These are phyloP conservation scores for Trichoderma koningii DNA, from an alignment of 2,329 filamentous ascomycete species.

Conservation along the genomic window DNA sequence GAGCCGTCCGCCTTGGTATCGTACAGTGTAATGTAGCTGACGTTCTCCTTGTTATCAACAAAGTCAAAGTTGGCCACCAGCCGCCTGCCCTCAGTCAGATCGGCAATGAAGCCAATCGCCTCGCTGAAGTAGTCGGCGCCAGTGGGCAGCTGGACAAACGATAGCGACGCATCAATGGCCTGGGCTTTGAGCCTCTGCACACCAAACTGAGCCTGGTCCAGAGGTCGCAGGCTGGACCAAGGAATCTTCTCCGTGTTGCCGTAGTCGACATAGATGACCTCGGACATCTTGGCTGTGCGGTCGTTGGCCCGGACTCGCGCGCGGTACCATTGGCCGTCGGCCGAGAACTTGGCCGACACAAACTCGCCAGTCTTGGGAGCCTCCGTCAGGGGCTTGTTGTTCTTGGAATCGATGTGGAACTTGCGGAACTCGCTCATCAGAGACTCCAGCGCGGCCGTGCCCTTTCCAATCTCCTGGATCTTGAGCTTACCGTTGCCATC, in stretches of 20 bases:
- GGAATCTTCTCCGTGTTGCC: constrained; percentile 89
- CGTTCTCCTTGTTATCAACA: constrained; percentile 74
- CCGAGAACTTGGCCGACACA: constrained; percentile 87
- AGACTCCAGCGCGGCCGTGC: constrained; percentile 80
- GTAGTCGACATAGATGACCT: constrained; percentile 94
- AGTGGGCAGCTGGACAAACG: constrained; percentile 84
- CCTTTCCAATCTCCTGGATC: constrained; percentile 85
- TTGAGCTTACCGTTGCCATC: constrained; percentile 82
- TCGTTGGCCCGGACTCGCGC: constrained; percentile 90
- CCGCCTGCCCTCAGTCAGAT: constrained; percentile 72
- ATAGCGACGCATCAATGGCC: constrained; percentile 82
- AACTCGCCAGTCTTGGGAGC: constrained; percentile 89
- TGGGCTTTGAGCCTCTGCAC: constrained; percentile 81
- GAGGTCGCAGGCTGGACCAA: constrained; percentile 80
- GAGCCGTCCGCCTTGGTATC: constrained; percentile 67
- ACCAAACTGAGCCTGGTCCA: constrained; percentile 77
- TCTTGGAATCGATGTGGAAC: constrained; percentile 84
- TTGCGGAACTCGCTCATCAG: constrained; percentile 89
- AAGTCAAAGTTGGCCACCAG: constrained; percentile 91
- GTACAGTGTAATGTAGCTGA: constrained; percentile 84
- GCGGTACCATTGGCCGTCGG: constrained; percentile 92
- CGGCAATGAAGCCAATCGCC: constrained; percentile 71
- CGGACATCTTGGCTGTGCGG: constrained; percentile 81
- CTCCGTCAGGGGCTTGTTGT: constrained; percentile 70
- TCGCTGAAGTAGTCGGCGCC: constrained; percentile 82